phyloP scores from a whole-genome alignment of 768 basidiomycete species.

The Boletus tylopilopsis region DNA sequence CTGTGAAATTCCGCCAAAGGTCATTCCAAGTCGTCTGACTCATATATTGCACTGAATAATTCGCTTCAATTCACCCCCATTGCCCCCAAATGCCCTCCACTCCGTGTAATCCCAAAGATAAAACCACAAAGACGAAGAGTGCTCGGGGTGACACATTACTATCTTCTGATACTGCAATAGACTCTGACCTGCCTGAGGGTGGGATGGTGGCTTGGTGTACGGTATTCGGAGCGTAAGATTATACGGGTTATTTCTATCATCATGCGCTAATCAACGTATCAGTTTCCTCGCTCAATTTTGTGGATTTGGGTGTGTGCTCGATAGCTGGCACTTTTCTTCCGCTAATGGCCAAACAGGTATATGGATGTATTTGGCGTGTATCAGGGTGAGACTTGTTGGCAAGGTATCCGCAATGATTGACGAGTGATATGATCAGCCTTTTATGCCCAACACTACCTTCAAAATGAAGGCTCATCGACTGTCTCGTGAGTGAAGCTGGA shows the following conservation, averaged over 20 bases:
- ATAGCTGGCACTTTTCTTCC: neutral
- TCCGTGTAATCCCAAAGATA: neutral
- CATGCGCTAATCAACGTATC: neutral
- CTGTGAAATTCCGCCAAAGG: too few species aligned
- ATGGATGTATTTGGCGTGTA: slow-evolving; percentile 25
- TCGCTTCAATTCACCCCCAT: neutral
- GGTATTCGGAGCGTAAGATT: slow-evolving; percentile 23
- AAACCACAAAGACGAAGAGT: neutral
- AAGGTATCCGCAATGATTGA: neutral
- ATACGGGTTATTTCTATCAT: neutral
- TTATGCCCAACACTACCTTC: slow-evolving; percentile 19
- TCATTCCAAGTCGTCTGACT: neutral
- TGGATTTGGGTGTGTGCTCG: slow-evolving; percentile 20
- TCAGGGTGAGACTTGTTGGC: slow-evolving; percentile 13
- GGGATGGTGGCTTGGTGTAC: slow-evolving; percentile 26
- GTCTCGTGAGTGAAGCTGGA: slow-evolving; percentile 18
- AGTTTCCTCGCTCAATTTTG: slow-evolving; percentile 28
- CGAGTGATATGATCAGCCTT: slow-evolving; percentile 10
- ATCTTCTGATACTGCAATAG: neutral
- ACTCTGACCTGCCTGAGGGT: slow-evolving; percentile 11
- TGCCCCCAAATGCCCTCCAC: neutral
- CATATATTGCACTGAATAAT: neutral
- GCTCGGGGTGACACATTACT: neutral
- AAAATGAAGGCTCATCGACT: slow-evolving; percentile 20
- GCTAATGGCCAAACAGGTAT: slow-evolving; percentile 11